Evolutionary conservation across 1,284 basidiomycete genomes (phyloP), one percentile per base, ranked within the genome.

Genomic region (Phylloporus sp.): DNA sequence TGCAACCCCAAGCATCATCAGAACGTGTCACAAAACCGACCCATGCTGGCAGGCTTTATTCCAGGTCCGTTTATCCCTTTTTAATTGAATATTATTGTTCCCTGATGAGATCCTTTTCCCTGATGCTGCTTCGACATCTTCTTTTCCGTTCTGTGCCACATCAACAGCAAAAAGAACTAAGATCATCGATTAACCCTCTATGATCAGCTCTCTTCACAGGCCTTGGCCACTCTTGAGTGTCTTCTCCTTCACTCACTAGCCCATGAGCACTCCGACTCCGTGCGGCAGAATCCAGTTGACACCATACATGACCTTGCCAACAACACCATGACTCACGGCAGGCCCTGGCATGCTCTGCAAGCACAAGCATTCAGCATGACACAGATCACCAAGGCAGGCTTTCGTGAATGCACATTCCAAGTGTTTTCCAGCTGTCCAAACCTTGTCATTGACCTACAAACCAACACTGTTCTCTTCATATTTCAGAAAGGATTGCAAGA

Each of bases 101-200:
- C n/a, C n/a, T n/a, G 89, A 93, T 93, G 91, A 86, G 91, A 44
- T 90, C 91, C 0, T 93, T 93, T 74, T 91, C 91, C 3, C 81
- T 93, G 39, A 90, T 93, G 18, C 84, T 93, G 29, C 84, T 93
- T 34, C 84, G 91, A 12, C 85, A 91, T 11, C 82, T 93, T 7
- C 84, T 93, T 54, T 93, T 93, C 74, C 85, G 91, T 29, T 68
- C 81, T 2, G 67, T 78, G 8, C 79, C 79, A 47, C 77, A 66
- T 60, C 74, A 68, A 59, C 77, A 71, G 6, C 71, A 66, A 20
- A 79, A 75, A 70, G 73, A 70, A 8, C 76, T 77, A 24, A 77
- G n/a, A n/a, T n/a, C n/a, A n/a, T n/a, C n/a, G 82, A 24, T 72
- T 83, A 40, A 82, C 87, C 4, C 80, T 93, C 28, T 93, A 92